Evolutionary conservation across 768 basidiomycete species (phyloP).

Genomic region (Suillus paluster): DNA sequence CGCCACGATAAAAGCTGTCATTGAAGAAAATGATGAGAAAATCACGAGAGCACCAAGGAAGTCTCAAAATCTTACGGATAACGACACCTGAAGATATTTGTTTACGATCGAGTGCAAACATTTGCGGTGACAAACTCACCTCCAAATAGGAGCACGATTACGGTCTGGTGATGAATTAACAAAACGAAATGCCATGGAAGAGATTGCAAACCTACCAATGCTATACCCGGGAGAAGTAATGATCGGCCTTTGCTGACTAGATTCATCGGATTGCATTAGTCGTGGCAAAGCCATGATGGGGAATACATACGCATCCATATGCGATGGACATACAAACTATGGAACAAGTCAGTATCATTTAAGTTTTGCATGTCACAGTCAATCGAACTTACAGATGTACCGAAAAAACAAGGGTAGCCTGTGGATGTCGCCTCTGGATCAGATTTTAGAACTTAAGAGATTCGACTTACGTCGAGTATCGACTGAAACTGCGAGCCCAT

Average conservation of each 20-base stretch:
- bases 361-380: neutral
- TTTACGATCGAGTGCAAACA: neutral
- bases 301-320: neutral
- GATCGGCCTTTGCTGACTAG: neutral
- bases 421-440: neutral
- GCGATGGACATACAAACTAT: neutral
- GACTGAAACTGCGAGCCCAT: neutral
- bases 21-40: neutral
- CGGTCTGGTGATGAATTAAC: neutral
- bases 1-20: neutral
- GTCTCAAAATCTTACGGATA: neutral
- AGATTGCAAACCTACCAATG: neutral
- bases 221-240: neutral
- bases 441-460: neutral
- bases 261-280: neutral
- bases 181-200: neutral
- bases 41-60: neutral
- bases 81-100: neutral
- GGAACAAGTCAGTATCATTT: neutral
- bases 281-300: neutral
- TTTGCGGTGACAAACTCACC: neutral
- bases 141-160: neutral
- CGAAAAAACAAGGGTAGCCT: neutral
- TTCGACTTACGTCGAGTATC: neutral
- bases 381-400: neutral